Percentiles rank a stretch among this genome's conserved stretches.
These are phyloP conservation scores for Coccomyxa sp. DNA, from an alignment of 139 green algal genomes.

Conservation along the genomic window DNA sequence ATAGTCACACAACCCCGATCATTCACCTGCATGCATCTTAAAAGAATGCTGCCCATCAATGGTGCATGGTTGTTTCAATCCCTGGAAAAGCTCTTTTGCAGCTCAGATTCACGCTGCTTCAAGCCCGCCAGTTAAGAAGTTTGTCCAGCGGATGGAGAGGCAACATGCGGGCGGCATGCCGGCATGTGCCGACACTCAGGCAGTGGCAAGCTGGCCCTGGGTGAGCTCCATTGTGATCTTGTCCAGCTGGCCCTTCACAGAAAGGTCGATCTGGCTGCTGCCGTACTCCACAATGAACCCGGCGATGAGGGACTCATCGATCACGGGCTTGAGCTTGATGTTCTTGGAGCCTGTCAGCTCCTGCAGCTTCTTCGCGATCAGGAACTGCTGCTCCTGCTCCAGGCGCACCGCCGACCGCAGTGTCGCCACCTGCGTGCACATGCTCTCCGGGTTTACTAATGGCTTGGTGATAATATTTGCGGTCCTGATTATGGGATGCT, in stretches of 20 bases:
- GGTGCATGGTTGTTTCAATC: too few species aligned
- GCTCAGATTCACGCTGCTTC: too few species aligned
- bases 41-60: too few species aligned
- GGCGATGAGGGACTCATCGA: conserved; percentile 90
- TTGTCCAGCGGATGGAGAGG: too few species aligned
- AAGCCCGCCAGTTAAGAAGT: too few species aligned
- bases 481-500: too few species aligned
- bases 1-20: too few species aligned
- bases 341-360: conserved; percentile 97
- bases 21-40: too few species aligned
- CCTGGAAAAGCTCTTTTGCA: too few species aligned
- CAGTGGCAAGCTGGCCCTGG: not conserved
- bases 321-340: conserved; percentile 98
- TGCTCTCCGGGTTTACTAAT: not conserved
- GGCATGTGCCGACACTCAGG: not conserved
- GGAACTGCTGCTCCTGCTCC: conserved; percentile 98
- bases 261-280: conserved; percentile 91
- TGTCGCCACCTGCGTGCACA: conserved; percentile 69
- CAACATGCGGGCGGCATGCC: too few species aligned
- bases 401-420: conserved; percentile 93
- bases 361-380: conserved; percentile 99
- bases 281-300: conserved; percentile 96
- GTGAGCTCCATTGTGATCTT: conserved; percentile 45
- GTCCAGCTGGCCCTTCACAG: conserved; percentile 88
- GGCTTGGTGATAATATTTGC: too few species aligned